These are phyloP conservation scores for Alternaria consortialis DNA, from an alignment of 2,329 filamentous ascomycete species.

Conservation along the genomic window DNA sequence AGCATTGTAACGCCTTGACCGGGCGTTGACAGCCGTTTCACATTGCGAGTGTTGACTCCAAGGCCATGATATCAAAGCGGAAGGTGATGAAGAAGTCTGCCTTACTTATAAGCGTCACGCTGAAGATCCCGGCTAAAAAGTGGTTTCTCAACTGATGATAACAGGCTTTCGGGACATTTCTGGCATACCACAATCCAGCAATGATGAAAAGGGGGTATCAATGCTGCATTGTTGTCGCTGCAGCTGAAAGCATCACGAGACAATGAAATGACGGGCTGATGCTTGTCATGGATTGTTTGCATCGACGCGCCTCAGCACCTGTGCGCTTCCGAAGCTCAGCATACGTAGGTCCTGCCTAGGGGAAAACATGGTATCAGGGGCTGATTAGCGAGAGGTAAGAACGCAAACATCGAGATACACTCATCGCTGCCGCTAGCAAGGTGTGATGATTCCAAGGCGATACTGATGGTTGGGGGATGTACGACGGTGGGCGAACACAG, in stretches of 20 bases:
- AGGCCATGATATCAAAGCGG: not conserved
- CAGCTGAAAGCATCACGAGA: conserved; percentile 2
- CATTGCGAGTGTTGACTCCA: not conserved
- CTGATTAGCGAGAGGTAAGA: not conserved
- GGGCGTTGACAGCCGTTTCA: not conserved
- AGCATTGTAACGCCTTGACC: not conserved
- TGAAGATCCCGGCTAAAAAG: not conserved
- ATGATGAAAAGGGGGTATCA: not conserved
- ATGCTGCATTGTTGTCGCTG: not conserved
- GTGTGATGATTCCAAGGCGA: conserved; percentile 2
- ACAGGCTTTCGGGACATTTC: not conserved
- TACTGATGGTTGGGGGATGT: not conserved
- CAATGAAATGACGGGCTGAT: not conserved
- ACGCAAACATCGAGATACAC: too few relatives aligned
- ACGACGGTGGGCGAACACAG: conserved; percentile 9
- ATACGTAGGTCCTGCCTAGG: too few relatives aligned
- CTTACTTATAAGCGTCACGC: not conserved
- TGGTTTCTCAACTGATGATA: not conserved
- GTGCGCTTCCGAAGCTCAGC: not conserved
- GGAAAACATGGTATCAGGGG: not conserved
- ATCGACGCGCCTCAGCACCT: not conserved
- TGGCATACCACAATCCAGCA: not conserved
- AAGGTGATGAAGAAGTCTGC: not conserved
- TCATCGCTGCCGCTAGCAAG: not conserved
- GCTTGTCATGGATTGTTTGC: not conserved